phyloP scores from a whole-genome alignment of 352 stramenopile species.

The Phytophthora constricta region DNA sequence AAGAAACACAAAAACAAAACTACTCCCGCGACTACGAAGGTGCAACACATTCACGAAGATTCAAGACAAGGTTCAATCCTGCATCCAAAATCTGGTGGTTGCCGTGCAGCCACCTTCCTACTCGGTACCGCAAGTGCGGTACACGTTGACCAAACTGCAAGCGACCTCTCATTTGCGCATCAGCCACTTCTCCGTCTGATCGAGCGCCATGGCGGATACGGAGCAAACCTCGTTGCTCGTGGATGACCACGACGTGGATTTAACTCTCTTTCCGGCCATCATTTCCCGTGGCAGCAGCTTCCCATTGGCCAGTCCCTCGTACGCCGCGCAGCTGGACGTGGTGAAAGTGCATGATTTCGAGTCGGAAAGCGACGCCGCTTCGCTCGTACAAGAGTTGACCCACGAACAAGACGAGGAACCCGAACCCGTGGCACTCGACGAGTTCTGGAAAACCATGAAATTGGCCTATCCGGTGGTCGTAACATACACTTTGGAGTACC shows the following conservation, averaged over 20 bases:
- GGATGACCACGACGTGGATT: constrained; percentile 24
- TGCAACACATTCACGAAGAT: too few relatives aligned
- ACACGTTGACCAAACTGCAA: not conserved
- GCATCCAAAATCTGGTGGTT: constrained; percentile 4
- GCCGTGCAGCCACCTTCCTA: not conserved
- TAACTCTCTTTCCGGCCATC: constrained; percentile 39
- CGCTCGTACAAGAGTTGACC: constrained; percentile 26
- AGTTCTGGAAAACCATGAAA: constrained; percentile 51
- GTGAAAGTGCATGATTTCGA: constrained; percentile 51
- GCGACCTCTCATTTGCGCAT: constrained; percentile 2
- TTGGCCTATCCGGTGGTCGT: constrained; percentile 58
- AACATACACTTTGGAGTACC: constrained; percentile 61
- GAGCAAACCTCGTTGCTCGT: constrained; percentile 29
- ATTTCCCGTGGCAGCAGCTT: constrained; percentile 63
- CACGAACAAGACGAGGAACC: constrained; percentile 41
- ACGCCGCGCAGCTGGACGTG: constrained; percentile 43
- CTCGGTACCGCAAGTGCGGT: not conserved
- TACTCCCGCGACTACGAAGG: too few relatives aligned
- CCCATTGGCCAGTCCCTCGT: constrained; percentile 56
- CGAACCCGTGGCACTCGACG: constrained; percentile 49
- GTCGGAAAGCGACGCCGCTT: constrained; percentile 32
- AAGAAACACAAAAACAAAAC: too few relatives aligned
- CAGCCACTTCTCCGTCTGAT: not conserved
- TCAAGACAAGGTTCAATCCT: too few relatives aligned
- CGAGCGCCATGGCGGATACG: constrained; percentile 12